Percentiles rank a stretch among this genome's conserved stretches.
phyloP scores from a whole-genome alignment of 148 eudicot species.

The Silene uniflora region DNA sequence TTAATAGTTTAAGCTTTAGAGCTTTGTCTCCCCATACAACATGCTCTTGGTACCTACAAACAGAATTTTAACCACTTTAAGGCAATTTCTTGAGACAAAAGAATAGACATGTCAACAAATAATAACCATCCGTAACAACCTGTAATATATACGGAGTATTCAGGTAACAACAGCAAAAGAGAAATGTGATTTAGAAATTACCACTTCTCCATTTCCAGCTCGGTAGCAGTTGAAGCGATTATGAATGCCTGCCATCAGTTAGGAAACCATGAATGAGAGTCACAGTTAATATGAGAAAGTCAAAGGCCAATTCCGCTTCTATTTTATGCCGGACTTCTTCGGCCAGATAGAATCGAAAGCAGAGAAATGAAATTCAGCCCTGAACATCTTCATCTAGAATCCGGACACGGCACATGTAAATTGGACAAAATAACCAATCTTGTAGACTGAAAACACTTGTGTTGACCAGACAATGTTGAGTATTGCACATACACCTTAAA shows the following conservation, averaged over 20 bases:
- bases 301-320: too few relatives aligned
- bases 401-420: too few relatives aligned
- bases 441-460: too few relatives aligned
- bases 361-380: too few relatives aligned
- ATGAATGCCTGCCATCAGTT: constrained; percentile 68
- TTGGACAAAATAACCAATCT: too few relatives aligned
- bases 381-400: too few relatives aligned
- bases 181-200: constrained; percentile 26
- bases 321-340: too few relatives aligned
- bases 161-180: neutral
- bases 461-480: too few relatives aligned
- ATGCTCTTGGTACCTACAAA: constrained; percentile 75
- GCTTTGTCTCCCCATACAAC: constrained; percentile 89
- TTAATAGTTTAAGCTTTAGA: constrained; percentile 62
- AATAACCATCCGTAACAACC: neutral
- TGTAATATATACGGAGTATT: neutral
- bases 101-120: neutral
- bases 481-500: too few relatives aligned
- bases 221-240: constrained; percentile 94
- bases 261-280: constrained; percentile 8
- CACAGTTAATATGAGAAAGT: too few relatives aligned
- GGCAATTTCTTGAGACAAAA: neutral
- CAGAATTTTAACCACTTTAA: neutral
- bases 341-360: too few relatives aligned
- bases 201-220: constrained; percentile 87